Percentiles rank a stretch among this genome's conserved stretches.
Conservation (phyloP, 352 stramenopile species). For the Blastocystis sp. region DNA sequence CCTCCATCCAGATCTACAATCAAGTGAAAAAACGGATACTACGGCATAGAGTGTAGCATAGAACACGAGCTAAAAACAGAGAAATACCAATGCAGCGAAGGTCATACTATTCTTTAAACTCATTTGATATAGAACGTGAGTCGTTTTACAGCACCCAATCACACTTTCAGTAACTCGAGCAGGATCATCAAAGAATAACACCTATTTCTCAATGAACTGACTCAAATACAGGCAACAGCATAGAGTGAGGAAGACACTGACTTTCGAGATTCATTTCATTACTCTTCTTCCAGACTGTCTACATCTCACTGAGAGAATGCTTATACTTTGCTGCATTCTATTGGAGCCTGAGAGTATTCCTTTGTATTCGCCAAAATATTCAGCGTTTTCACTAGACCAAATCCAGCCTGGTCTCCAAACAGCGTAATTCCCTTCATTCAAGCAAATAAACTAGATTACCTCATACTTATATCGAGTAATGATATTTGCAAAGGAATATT, state of each 20-base stretch:
- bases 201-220: background rate
- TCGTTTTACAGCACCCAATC: slow-evolving; percentile 51
- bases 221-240: slow-evolving; percentile 1
- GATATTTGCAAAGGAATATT: slow-evolving; percentile 44
- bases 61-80: background rate
- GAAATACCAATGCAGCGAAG: slow-evolving; percentile 40
- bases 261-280: slow-evolving; percentile 42
- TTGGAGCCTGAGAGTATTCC: background rate
- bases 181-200: slow-evolving; percentile 33
- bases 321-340: slow-evolving; percentile 25
- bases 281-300: background rate
- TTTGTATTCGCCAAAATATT: slow-evolving; percentile 32
- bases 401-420: slow-evolving; percentile 29
- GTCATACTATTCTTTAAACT: background rate
- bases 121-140: background rate
- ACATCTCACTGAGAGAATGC: background rate
- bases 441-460: background rate
- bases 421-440: background rate
- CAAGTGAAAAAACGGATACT: background rate
- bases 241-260: slow-evolving; percentile 31
- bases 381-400: slow-evolving; percentile 42
- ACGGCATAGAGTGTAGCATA: background rate
- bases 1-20: background rate
- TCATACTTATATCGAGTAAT: slow-evolving; percentile 55
- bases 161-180: background rate